Evolutionary conservation across 441 rosid species (phyloP), one percentile per base, ranked within the genome.

Genomic region (Codiaeum variegatum): DNA sequence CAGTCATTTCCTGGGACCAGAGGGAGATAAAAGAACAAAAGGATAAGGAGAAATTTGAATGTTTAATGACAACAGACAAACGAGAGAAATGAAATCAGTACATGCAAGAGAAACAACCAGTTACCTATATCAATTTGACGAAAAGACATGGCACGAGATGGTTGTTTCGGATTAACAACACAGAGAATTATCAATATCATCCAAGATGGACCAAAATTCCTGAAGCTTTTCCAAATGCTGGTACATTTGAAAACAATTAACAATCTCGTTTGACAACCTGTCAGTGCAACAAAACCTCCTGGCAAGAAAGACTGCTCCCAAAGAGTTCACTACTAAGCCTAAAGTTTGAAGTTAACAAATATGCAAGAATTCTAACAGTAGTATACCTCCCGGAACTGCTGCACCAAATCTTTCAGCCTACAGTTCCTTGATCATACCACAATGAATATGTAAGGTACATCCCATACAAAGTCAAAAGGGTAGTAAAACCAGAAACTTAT

Each of bases 121-220:
- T 72, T 54, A 92, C 96, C 94, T 75, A 85, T 73, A 76, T 76
- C 79, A 72, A 90, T 80, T 66, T 80, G 80, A 54, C 88, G 87
- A 78, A 73, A 69, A 63, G 84, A 36, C 46, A 74, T 72, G 38
- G 91, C 87, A 65, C 80, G 86, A 74, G 87, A 78, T 79, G 86
- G 70, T 51, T 80, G 81, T 60, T 83, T 83, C 52, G 62, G 58
- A 79, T 83, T 79, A 75, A 87, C 85, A 74, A 87, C 80, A 77
- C 80, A 80, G 83, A 72, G 85, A 88, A 61, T 81, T 78, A 69
- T 92, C 96, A 61, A 92, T 88, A 31, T 85, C 93, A 38, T 90
- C 93, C 81, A 92, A 79, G 72, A 86, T 82, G 66, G 87, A 85
- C 96, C 94, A 89, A 71, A 90, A 85, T 61, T 83, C 91, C 77